Conservation (phyloP, 305 asterid species). For the Solanum aculeatissimum region DNA sequence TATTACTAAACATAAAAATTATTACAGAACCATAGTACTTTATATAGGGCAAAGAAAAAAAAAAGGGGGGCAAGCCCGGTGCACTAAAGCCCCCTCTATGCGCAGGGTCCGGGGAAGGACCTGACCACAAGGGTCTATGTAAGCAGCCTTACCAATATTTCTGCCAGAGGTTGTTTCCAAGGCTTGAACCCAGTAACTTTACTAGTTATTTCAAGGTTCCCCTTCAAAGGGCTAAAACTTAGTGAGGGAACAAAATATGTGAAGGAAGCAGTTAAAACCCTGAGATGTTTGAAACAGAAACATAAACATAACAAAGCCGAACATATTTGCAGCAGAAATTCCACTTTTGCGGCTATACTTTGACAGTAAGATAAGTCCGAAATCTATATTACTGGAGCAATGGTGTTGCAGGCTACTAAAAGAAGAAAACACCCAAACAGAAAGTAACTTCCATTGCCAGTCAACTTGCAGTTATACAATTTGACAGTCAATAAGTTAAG, state of each 20-base stretch:
- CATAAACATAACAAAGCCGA: background rate
- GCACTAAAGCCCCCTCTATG: too few species aligned
- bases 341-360: background rate
- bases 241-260: background rate
- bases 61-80: too few species aligned
- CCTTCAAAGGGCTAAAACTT: background rate
- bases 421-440: background rate
- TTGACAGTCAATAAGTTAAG: background rate
- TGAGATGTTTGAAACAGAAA: background rate
- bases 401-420: background rate
- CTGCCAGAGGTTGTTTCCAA: too few species aligned
- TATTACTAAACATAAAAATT: background rate
- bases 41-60: background rate
- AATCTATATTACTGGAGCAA: background rate
- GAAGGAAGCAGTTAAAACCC: background rate
- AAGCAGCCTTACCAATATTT: too few species aligned
- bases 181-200: too few species aligned
- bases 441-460: background rate
- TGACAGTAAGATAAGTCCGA: background rate
- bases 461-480: background rate
- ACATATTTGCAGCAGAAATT: background rate
- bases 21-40: background rate
- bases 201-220: too few species aligned
- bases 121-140: too few species aligned
- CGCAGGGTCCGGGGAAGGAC: too few species aligned